A percentile compares a stretch with the other conserved stretches of the same genome.
These are phyloP conservation scores for Talaromyces albobiverticillius DNA, from an alignment of 2,329 filamentous ascomycete species.

Conservation along the genomic window DNA sequence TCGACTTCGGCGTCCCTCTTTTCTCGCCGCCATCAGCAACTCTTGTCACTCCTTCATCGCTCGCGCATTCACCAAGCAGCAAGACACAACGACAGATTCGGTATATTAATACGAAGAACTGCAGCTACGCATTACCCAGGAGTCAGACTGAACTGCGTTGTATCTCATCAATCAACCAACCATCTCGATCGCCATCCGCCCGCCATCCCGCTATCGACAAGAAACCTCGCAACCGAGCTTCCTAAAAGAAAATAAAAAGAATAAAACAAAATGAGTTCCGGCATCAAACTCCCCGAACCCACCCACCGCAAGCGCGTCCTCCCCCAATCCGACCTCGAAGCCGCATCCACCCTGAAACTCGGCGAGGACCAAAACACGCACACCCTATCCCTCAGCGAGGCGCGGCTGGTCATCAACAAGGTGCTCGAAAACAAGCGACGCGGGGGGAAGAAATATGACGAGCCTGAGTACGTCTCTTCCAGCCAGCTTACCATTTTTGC, in stretches of 20 bases:
- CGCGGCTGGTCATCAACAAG: slow-evolving; percentile 85
- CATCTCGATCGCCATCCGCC: too few species aligned
- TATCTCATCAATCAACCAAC: too few species aligned
- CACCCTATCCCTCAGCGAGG: slow-evolving; percentile 88
- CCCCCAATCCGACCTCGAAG: slow-evolving; percentile 72
- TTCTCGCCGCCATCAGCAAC: too few species aligned
- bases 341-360: slow-evolving; percentile 73
- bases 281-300: slow-evolving; percentile 32
- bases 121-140: too few species aligned
- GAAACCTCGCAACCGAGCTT: background rate
- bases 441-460: slow-evolving; percentile 77
- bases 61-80: too few species aligned
- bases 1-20: too few species aligned
- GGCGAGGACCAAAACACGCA: slow-evolving; percentile 93
- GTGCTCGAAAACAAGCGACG: slow-evolving; percentile 76
- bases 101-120: too few species aligned
- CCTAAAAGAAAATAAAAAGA: background rate
- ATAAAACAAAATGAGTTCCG: slow-evolving; percentile 27
- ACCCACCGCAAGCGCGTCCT: slow-evolving; percentile 41
- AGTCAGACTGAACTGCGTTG: too few species aligned
- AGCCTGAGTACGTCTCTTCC: slow-evolving; percentile 66
- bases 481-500: too few species aligned
- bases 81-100: too few species aligned
- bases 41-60: too few species aligned
- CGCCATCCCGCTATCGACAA: too few species aligned